A percentile compares a stretch with the other conserved stretches of the same genome.
Conservation (phyloP, 2,329 filamentous ascomycete species). For the Cladosporium sp. region DNA sequence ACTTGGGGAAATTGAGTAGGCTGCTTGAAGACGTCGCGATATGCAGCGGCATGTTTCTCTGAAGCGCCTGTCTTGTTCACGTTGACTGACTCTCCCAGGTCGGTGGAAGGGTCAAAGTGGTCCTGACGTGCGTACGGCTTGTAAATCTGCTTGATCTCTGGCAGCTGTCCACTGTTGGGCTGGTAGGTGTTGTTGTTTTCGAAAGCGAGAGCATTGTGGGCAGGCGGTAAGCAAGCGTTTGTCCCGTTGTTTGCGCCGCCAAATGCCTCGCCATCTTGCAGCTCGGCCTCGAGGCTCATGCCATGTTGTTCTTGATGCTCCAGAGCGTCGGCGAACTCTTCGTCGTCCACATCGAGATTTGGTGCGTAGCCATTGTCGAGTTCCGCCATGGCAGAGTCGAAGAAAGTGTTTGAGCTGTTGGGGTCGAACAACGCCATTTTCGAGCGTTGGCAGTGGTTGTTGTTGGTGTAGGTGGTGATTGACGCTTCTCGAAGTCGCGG, state of each 20-base stretch:
- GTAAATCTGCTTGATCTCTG: not conserved
- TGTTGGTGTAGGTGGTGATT: not conserved
- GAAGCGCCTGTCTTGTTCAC: not conserved
- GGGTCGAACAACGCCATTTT: not conserved
- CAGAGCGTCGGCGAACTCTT: constrained; percentile 20
- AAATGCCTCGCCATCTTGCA: not conserved
- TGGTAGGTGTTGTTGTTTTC: not conserved
- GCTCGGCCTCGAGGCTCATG: not conserved
- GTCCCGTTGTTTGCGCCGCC: not conserved
- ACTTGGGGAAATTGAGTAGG: not conserved
- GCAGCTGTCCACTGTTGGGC: not conserved
- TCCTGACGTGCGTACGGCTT: not conserved
- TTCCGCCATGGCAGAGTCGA: not conserved
- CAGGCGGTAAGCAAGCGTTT: not conserved
- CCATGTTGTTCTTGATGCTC: constrained; percentile 12
- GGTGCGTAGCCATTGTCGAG: not conserved
- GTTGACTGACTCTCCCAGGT: not conserved
- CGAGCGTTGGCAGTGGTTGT: not conserved
- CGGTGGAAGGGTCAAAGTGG: not conserved
- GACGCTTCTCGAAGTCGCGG: no score
- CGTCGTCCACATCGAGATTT: constrained; percentile 11
- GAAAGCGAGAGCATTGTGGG: not conserved
- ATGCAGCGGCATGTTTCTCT: not conserved
- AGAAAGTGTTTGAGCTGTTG: not conserved
- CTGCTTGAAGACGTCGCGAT: not conserved